Base-by-base conservation (phyloP, 2,329 filamentous ascomycete genomes). In the Chaetomium olivaceum region DNA sequence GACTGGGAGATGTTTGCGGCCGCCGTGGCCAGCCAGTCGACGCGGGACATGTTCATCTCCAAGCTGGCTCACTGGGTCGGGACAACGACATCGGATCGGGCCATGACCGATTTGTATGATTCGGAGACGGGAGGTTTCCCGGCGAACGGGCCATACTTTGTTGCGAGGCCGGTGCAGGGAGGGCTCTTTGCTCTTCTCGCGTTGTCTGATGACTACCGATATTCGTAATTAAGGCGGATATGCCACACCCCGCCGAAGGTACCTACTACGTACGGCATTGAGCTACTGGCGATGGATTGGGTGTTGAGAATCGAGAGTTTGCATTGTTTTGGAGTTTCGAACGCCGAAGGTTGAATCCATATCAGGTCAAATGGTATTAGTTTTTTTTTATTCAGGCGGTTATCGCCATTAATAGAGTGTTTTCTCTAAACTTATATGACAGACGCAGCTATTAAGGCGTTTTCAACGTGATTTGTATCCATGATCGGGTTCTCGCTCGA, bases 1-100 rank as follows among this genome's bases (percentile, higher is more conserved):
- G 92, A 96, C 79, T 96, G 92, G 92, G 88, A 93, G 74, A 87
- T 95, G 75, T 93, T 93, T 79, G 86, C 87, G 5, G 92, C 92
- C n/a, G 89, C 92, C 11, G 88, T 93, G 12, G 85, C 91, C 0
- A 83, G 82, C 51, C 76, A 81, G 61, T 77, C 81, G 33, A 90
- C 90, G 1, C 83, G 87, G 62, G 77, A 82, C 12, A 82, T 88
- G 74, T 91, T 96, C 71, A 81, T 94, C 60, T 80, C 86, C 58
- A 83, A 86, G 43, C 84, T 94, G 54, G 90, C 90, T 2, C 80
- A 78, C 64, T 96, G 91, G 90, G 82, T 96, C 72, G 89, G 89
- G 71, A 85, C 89, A 74, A 96, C 92, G 2, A 80, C 78, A 1
- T 91, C 87, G 0, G 87, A 92, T 76, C 81, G 85, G 9, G 85